phyloP scores from a whole-genome alignment of 2,329 filamentous ascomycete genomes.

The Arthrinium puccinioides region DNA sequence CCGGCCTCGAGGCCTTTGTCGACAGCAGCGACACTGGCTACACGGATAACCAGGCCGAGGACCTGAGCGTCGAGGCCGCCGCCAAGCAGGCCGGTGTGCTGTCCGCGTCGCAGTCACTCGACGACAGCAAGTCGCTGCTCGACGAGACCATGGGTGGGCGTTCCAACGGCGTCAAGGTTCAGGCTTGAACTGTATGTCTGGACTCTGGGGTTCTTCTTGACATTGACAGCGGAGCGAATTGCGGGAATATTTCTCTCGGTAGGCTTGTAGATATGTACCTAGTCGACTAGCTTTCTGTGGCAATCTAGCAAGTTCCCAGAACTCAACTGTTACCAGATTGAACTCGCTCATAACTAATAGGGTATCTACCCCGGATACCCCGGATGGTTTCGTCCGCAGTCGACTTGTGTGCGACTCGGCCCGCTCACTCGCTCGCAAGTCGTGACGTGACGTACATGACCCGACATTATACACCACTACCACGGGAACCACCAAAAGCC shows the following conservation, averaged over 20 bases:
- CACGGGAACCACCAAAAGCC: too few relatives aligned
- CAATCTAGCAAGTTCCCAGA: too few relatives aligned
- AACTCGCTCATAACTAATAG: too few relatives aligned
- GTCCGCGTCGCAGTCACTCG: conserved; percentile 1
- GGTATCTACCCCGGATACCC: too few relatives aligned
- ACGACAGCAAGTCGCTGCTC: conserved; percentile 4
- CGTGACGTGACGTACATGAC: too few relatives aligned
- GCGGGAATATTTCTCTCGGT: not conserved
- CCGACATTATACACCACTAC: too few relatives aligned
- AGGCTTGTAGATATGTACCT: too few relatives aligned
- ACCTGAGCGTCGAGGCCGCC: conserved; percentile 26
- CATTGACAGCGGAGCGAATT: not conserved
- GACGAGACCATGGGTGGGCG: conserved; percentile 6
- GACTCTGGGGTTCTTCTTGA: not conserved
- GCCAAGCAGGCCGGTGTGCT: conserved; percentile 9
- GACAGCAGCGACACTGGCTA: conserved; percentile 63
- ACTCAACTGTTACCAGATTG: too few relatives aligned
- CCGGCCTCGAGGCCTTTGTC: conserved; percentile 62
- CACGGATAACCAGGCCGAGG: conserved; percentile 30
- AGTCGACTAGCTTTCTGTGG: too few relatives aligned
- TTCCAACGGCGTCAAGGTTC: conserved; percentile 13
- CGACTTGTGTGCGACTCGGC: too few relatives aligned
- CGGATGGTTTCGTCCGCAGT: too few relatives aligned
- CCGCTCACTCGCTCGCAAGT: too few relatives aligned
- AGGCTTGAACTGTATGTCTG: conserved; percentile 10